A percentile compares a stretch with the other conserved stretches of the same genome.
phyloP scores from a whole-genome alignment of 208 protist genomes.

The Acanthamoeba castellanii region DNA sequence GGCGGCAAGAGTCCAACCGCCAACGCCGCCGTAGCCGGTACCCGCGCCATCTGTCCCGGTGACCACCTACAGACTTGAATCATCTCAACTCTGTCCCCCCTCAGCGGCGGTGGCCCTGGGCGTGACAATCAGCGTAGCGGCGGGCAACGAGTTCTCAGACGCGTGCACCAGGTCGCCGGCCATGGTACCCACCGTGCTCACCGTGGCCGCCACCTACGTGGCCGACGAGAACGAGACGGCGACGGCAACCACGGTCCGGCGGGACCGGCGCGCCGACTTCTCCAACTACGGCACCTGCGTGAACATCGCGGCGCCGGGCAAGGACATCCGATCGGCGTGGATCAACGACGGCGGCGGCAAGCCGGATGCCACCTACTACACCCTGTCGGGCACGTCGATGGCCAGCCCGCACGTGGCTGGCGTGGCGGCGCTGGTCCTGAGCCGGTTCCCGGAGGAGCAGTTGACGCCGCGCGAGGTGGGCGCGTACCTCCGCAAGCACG shows the following conservation, averaged over 20 bases:
- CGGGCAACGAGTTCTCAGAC: slow-evolving; percentile 62
- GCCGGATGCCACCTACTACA: not conserved
- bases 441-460: not conserved
- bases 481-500: not conserved
- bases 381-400: slow-evolving; percentile 1
- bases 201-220: slow-evolving; percentile 67
- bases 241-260: not conserved
- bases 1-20: slow-evolving; percentile 65
- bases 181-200: slow-evolving; percentile 12
- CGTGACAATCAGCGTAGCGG: slow-evolving; percentile 74
- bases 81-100: not conserved
- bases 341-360: slow-evolving; percentile 1
- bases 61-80: not conserved
- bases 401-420: slow-evolving; percentile 36
- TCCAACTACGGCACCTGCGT: slow-evolving; percentile 76
- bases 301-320: slow-evolving; percentile 61
- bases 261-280: slow-evolving; percentile 52
- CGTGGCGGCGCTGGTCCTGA: slow-evolving; percentile 47
- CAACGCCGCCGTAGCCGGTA: slow-evolving; percentile 71
- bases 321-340: slow-evolving; percentile 55
- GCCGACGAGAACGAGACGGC: not conserved
- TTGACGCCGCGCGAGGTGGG: slow-evolving; percentile 34
- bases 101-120: slow-evolving; percentile 43
- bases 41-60: not conserved
- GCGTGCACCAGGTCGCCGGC: slow-evolving; percentile 70